Evolutionary conservation across 2,329 filamentous ascomycete species (phyloP), one percentile per base, ranked within the genome.

Genomic region (Trichoderma cornu-damae): DNA sequence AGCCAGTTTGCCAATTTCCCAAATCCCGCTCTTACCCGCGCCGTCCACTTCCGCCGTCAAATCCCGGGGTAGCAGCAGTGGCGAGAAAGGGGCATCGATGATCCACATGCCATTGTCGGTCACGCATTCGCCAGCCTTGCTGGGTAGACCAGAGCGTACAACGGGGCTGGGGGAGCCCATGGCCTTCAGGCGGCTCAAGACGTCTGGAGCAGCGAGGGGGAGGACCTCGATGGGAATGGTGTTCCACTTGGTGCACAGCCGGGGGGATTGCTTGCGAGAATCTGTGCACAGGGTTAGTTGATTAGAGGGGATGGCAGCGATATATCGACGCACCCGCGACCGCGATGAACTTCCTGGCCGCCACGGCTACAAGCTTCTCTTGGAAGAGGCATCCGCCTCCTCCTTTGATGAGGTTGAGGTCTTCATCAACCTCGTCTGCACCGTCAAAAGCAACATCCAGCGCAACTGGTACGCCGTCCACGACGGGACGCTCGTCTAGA

Each of bases 331-430:
- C 73, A 89, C 86, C 87, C 57, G 90, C 90, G 58, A 95, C 90
- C 66, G 89, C 93, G 61, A 96, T 80, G 68, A 96, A 96, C 69
- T 89, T 89, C 73, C 85, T 88, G 3, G 90, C 87, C 49, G 88
- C 83, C 60, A 90, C 84, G 4, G 92, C 92, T 4, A 99, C 92
- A 34, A 99, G 79, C 78, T 99, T 99, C 76, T 99, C 94, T 73
- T 97, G 94, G 77, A 96, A 96, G 57, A 97, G 76, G 73, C 94
- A 99, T n/a, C 91, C 94, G 59, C 94, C 94, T 49, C 94, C 94
- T 55, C 94, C 94, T 77, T 97, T 97, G 77, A 99, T 97, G 69
- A 93, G 90, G 74, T 97, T 99, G 60, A 99, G 76, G 52, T 95
- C 89, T 46, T 90, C 86, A 70, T 99, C 94, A 30, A 99, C 91